Percentiles rank a stretch among this genome's conserved stretches.
phyloP scores from a whole-genome alignment of 2,329 filamentous ascomycete species.

The Phoma sp. region DNA sequence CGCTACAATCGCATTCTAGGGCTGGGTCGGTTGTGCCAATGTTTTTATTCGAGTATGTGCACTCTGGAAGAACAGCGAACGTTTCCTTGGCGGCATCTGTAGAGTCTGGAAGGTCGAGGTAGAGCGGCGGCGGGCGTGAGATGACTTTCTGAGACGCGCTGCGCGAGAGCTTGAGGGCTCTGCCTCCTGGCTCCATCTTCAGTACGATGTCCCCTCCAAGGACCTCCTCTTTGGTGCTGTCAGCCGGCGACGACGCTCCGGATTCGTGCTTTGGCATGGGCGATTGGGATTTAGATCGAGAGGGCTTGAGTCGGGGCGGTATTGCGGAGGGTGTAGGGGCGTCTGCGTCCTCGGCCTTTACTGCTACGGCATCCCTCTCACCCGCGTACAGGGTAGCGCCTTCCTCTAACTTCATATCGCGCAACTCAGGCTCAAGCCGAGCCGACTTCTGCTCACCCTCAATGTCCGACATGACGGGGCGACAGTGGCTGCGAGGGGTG shows the following conservation, averaged over 20 bases:
- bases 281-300: slow-evolving; percentile 41
- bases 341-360: slow-evolving; percentile 41
- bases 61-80: slow-evolving; percentile 84
- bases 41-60: slow-evolving; percentile 89
- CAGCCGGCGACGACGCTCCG: slow-evolving; percentile 47
- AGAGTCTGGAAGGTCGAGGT: slow-evolving; percentile 76
- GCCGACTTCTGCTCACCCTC: slow-evolving; percentile 45
- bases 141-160: slow-evolving; percentile 75
- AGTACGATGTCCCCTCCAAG: slow-evolving; percentile 68
- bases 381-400: slow-evolving; percentile 33
- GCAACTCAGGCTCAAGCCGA: slow-evolving; percentile 53
- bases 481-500: slow-evolving; percentile 21
- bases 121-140: slow-evolving; percentile 70
- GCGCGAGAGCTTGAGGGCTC: slow-evolving; percentile 75
- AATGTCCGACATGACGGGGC: slow-evolving; percentile 50
- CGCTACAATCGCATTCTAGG: slow-evolving; percentile 91
- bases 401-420: slow-evolving; percentile 56
- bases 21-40: slow-evolving; percentile 92
- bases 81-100: slow-evolving; percentile 76
- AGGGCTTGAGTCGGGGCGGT: slow-evolving; percentile 35
- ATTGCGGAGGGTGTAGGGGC: slow-evolving; percentile 39
- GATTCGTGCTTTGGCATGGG: slow-evolving; percentile 42
- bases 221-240: slow-evolving; percentile 59
- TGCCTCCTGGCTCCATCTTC: slow-evolving; percentile 65
- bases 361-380: slow-evolving; percentile 29